Base-by-base conservation (phyloP, 768 basidiomycete genomes). In the Wakefieldia striispora region DNA sequence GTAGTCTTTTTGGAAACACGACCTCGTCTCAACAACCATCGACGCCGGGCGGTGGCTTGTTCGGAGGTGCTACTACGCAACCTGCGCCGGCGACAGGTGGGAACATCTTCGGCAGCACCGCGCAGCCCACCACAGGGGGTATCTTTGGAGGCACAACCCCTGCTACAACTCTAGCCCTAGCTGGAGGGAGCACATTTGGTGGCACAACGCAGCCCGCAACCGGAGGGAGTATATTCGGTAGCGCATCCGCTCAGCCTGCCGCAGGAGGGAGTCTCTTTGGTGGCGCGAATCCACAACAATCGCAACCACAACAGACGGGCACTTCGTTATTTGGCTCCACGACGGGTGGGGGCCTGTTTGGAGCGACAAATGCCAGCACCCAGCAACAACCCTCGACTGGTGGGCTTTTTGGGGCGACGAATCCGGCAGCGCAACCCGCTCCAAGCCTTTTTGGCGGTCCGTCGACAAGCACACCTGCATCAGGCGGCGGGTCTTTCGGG, bases 371-470 rank as follows among this genome's bases (percentile, higher is more conserved):
- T 23, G 44, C 43, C 41, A 48, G 23, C 11, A 19, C 65, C 19
- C 60, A 58, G 37, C 59, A 52, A 42, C 67, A 63, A 17, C 60
- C 62, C 27, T 53, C 53, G 13, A 29, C 43, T 16, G 41, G 59
- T 53, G 45, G 56, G 29, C 53, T 72, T 16, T 62, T 68, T 40
- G 70, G 63, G 41, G n/a, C 40, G 12, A 37, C 54, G 14, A 60
- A 57, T 50, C 40, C 37, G 44, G 27, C 53, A 46, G 19, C 53
- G 37, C 56, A 62, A 34, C 40, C 52, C 47, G 47, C 64, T 6
- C 26, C 65, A 3, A 44, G 51, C 37, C 45, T 70, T 41, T 72
- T 72, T 54, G 63, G 70, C 13, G 50, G 36, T 40, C 57, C 59
- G 6, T 37, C 50, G 14, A 58, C 60, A n/a, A 49, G 47, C 21